Evolutionary conservation across 805 yeast genomes (phyloP).

Genomic region (Spathaspora boniae): DNA sequence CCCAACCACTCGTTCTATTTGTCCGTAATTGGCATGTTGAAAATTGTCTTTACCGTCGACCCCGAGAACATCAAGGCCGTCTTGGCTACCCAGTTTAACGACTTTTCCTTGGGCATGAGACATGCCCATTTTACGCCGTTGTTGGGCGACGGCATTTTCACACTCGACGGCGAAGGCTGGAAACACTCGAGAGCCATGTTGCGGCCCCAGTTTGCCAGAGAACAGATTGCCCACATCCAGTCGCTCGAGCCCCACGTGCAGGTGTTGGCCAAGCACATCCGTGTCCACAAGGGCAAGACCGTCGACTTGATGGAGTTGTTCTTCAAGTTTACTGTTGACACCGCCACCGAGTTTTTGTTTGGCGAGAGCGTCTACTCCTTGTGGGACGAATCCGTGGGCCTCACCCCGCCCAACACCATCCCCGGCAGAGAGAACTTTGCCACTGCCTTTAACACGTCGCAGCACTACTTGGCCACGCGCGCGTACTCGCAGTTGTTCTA

Average conservation of each 20-base stretch:
- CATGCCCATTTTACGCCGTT: slow-evolving; percentile 29
- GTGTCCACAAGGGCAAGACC: slow-evolving; percentile 17
- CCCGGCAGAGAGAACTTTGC: slow-evolving; percentile 31
- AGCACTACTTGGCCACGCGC: slow-evolving; percentile 32
- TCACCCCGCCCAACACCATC: slow-evolving; percentile 22
- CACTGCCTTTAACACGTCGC: slow-evolving; percentile 31
- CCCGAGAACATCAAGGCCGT: slow-evolving; percentile 37
- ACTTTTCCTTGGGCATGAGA: slow-evolving; percentile 31
- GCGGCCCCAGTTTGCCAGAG: slow-evolving; percentile 38
- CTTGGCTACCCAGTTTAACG: slow-evolving; percentile 36
- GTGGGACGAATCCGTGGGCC: slow-evolving; percentile 25
- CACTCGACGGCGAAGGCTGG: slow-evolving; percentile 39
- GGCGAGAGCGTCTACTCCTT: slow-evolving; percentile 34
- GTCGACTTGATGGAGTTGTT: slow-evolving; percentile 34
- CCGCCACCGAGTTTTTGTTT: slow-evolving; percentile 40
- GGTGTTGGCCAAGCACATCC: slow-evolving; percentile 22
- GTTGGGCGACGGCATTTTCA: slow-evolving; percentile 37
- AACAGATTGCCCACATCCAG: slow-evolving; percentile 33
- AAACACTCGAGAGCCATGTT: slow-evolving; percentile 34
- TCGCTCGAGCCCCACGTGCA: slow-evolving; percentile 31
- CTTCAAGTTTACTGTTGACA: slow-evolving; percentile 35
- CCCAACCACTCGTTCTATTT: slow-evolving; percentile 9
- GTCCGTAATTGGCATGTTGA: slow-evolving; percentile 14
- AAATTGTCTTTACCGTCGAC: slow-evolving; percentile 25
- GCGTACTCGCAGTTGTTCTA: slow-evolving; percentile 28